Evolutionary conservation across 2,329 filamentous ascomycete species (phyloP).

Genomic region (Xylogone sp.): DNA sequence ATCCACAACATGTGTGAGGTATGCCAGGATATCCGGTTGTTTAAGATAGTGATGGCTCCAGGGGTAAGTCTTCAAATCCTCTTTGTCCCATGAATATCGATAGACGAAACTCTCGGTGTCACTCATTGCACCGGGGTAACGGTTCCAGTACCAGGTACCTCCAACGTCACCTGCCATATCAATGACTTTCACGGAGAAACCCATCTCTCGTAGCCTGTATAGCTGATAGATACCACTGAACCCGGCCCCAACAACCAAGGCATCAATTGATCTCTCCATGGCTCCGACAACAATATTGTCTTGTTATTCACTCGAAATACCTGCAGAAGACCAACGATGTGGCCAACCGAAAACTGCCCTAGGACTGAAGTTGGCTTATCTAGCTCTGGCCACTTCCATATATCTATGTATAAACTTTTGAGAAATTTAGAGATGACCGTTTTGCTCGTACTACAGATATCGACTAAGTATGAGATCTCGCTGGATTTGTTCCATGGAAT

Average conservation of each 20-base stretch:
- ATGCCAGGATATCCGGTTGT: constrained; percentile 53
- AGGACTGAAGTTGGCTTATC: background rate
- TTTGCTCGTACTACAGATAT: background rate
- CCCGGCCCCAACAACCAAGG: constrained; percentile 36
- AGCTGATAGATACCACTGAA: constrained; percentile 34
- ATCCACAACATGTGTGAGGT: constrained; percentile 46
- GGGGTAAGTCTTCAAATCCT: constrained; percentile 14
- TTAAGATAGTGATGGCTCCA: constrained; percentile 42
- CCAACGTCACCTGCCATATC: constrained; percentile 43
- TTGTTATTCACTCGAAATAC: background rate
- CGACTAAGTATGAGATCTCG: too few species aligned
- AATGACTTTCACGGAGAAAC: constrained; percentile 30
- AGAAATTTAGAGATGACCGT: background rate
- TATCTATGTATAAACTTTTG: background rate
- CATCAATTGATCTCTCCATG: constrained; percentile 21
- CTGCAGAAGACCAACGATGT: background rate
- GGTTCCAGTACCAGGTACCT: constrained; percentile 52
- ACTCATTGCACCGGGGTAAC: constrained; percentile 45
- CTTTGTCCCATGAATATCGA: constrained; percentile 16
- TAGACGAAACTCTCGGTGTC: constrained; percentile 9
- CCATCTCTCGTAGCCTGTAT: constrained; percentile 31
- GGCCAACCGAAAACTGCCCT: background rate
- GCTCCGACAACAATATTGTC: background rate
- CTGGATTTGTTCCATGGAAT: too few species aligned
- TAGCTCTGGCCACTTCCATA: background rate